A percentile compares a stretch with the other conserved stretches of the same genome.
These are phyloP conservation scores for Aurifilum marmelostoma DNA, from an alignment of 2,329 filamentous ascomycete species.

Conservation along the genomic window DNA sequence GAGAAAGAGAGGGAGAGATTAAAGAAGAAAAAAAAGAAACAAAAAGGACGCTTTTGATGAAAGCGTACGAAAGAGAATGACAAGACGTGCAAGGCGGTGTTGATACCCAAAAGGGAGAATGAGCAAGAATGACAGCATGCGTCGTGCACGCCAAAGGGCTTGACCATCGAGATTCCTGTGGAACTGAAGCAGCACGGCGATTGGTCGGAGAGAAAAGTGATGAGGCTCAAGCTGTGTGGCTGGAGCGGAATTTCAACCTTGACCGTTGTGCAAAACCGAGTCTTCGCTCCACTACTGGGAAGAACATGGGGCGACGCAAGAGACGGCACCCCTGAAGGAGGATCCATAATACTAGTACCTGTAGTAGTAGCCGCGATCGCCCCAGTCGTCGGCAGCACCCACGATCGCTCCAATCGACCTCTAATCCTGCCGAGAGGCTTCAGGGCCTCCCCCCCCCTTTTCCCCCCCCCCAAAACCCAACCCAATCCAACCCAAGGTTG, in stretches of 20 bases:
- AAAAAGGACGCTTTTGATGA: background rate
- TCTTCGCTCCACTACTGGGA: background rate
- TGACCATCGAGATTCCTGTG: conserved; percentile 11
- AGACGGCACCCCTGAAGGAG: background rate
- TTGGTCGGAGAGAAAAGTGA: background rate
- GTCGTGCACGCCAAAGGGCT: background rate
- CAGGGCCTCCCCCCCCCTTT: too few species aligned
- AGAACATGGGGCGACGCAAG: background rate
- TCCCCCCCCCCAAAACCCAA: background rate
- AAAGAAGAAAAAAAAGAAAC: background rate
- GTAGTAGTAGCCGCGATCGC: conserved; percentile 12
- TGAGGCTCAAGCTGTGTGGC: conserved; percentile 8
- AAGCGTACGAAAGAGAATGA: background rate
- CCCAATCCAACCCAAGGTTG: too few species aligned
- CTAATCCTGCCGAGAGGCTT: background rate
- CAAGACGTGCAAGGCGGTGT: background rate
- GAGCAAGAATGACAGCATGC: background rate
- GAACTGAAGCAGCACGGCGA: background rate
- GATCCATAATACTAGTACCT: background rate
- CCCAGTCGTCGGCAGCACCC: background rate
- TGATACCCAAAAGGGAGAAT: background rate
- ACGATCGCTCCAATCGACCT: conserved; percentile 26
- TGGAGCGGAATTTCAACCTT: background rate
- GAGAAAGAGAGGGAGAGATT: background rate
- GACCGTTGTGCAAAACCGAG: background rate